Conservation (phyloP, 2,329 filamentous ascomycete genomes). For the Xylaria sp. region DNA sequence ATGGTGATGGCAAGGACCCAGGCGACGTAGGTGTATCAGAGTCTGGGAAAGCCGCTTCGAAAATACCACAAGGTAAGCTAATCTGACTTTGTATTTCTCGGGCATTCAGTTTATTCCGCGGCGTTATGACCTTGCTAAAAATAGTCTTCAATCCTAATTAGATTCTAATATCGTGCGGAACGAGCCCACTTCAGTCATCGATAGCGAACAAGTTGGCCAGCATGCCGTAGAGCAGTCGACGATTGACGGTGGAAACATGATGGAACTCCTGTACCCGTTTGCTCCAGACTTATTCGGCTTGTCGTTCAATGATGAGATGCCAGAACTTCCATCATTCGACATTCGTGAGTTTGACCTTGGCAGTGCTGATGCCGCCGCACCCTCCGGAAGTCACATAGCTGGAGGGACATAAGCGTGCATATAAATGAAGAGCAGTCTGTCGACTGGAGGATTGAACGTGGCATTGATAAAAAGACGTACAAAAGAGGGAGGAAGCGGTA, state of each 20-base stretch:
- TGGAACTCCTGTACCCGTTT: conserved; percentile 9
- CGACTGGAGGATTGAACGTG: too few relatives aligned
- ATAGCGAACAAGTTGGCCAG: neutral
- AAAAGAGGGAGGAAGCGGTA: too few relatives aligned
- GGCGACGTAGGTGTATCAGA: neutral
- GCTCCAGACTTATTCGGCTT: conserved; percentile 1
- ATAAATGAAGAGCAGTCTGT: too few relatives aligned
- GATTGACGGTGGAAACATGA: neutral
- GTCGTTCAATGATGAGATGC: conserved; percentile 2
- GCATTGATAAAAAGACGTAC: too few relatives aligned
- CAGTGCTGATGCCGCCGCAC: neutral
- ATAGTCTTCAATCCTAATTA: neutral
- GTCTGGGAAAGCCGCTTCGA: neutral
- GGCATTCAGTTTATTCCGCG: neutral
- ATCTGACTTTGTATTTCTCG: too few relatives aligned
- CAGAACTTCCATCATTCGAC: neutral
- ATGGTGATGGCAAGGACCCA: neutral
- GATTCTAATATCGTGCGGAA: neutral
- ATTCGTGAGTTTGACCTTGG: neutral
- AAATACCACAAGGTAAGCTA: too few relatives aligned
- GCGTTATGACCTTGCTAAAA: neutral
- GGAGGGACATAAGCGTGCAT: neutral
- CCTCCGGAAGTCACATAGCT: neutral
- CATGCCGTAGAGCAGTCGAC: neutral
- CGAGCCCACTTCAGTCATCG: neutral